phyloP scores from a whole-genome alignment of 805 yeast genomes.

The Ogataea kodamae region DNA sequence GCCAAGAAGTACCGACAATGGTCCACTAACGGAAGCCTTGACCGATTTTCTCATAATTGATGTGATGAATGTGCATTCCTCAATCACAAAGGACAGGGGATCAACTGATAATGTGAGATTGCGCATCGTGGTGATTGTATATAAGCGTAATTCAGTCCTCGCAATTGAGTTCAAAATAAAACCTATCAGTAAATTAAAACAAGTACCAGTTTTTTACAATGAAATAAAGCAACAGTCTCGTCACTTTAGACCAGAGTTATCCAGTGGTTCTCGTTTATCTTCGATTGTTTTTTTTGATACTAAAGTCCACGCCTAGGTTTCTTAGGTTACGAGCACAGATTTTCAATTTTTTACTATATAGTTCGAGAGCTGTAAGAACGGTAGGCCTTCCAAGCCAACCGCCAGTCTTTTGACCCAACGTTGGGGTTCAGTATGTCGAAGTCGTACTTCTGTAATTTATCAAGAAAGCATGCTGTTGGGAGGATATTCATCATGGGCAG shows the following conservation, averaged over 20 bases:
- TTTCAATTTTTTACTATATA: no score
- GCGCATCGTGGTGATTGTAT: conserved; percentile 5
- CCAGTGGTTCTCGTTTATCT: conserved; percentile 3
- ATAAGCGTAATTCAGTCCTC: no score
- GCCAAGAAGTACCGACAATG: conserved; percentile 82
- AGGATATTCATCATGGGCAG: conserved; percentile 66
- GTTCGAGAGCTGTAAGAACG: no score
- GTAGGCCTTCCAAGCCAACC: conserved; percentile 59
- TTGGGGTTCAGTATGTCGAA: conserved; percentile 54
- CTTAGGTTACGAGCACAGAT: conserved; percentile 10
- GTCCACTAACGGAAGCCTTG: conserved; percentile 57
- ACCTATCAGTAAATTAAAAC: no score
- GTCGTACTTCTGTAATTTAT: conserved; percentile 55
- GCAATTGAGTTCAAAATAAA: no score
- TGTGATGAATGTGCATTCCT: conserved; percentile 82
- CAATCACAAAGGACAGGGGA: conserved; percentile 77
- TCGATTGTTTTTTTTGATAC: conserved; percentile 5
- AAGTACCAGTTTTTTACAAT: no score
- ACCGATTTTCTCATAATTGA: conserved; percentile 88
- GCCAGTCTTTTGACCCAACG: conserved; percentile 55
- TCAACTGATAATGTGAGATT: conserved; percentile 40
- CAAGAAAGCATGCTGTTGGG: conserved; percentile 62
- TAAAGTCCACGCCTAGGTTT: conserved; percentile 6
- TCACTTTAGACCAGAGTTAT: conserved; percentile 1
- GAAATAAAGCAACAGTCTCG: conserved; percentile 1